Evolutionary conservation across 2,329 filamentous ascomycete species (phyloP), one percentile per base, ranked within the genome.

Genomic region (Colletotrichum aenigma): DNA sequence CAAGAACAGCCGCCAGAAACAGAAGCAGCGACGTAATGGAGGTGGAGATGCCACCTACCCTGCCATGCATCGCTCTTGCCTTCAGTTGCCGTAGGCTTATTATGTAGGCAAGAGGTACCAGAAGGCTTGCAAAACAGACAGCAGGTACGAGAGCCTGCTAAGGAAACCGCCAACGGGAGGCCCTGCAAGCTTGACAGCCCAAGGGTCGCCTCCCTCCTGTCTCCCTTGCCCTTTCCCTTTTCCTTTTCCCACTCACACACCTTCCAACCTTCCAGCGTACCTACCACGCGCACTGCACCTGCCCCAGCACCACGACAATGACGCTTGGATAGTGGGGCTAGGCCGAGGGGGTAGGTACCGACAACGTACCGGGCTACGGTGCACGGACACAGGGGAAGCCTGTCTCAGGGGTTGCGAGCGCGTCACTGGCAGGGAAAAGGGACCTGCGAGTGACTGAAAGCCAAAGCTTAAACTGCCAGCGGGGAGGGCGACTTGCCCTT

Each of bases 381-480:
- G 56, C 70, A 64, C 73, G 26, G 69, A 32, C 38, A 4, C 56
- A 58, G 16, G 32, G 26, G 16, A 13, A 36, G 4, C 30, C 43
- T 7, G n/a, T 34, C 28, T 75, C 70, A 60, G 69, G 64, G 70
- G 56, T 61, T 6, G 32, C 3, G 15, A 26, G 24, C 21, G 43
- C 56, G 73, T 75, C 43, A 58, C 62, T 72, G 64, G 70, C 56
- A 75, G 69, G 69, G 62, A 24, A 55, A 64, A 28, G 62, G 55
- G 70, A 75, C 73, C 48, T 73, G 32, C 6, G 21, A 28, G 48
- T 10, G 24, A 75, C 70, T 16, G n/a, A 58, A 65, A 15, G 64
- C 70, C 64, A 73, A 75, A 75, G 73, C 73, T 75, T 73, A 73
- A 75, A 68, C 70, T 68, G 64, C 24, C 52, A 38, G 56, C 24